phyloP scores from a whole-genome alignment of 2,329 filamentous ascomycete species.

The Botrytis hyacinthi region DNA sequence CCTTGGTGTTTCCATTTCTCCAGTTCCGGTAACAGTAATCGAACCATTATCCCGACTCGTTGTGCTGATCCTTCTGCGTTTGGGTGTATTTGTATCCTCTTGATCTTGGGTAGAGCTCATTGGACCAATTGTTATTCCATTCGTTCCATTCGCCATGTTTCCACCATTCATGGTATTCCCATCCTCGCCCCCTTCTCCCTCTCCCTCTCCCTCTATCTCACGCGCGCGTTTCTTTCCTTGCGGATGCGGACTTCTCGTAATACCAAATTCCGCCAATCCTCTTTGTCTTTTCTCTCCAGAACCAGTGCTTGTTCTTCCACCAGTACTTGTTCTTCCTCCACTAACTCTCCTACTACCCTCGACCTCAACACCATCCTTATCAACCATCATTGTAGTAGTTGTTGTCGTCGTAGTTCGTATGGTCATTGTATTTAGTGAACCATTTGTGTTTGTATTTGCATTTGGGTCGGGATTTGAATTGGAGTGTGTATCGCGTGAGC shows the following conservation, averaged over 20 bases:
- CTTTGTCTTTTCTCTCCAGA: slow-evolving; percentile 4
- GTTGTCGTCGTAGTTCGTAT: background rate
- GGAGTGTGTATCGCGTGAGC: background rate
- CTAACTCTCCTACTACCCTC: background rate
- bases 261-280: slow-evolving; percentile 14
- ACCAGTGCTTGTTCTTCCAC: background rate
- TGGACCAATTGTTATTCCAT: background rate
- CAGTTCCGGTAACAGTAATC: background rate
- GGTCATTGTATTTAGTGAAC: background rate
- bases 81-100: background rate
- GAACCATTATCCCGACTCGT: background rate
- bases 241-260: slow-evolving; percentile 8
- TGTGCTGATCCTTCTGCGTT: background rate
- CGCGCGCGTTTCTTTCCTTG: background rate
- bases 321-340: background rate
- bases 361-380: background rate
- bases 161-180: background rate
- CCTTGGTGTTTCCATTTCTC: background rate
- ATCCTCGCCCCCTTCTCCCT: background rate
- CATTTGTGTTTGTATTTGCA: background rate
- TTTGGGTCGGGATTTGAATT: background rate
- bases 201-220: background rate
- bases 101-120: background rate
- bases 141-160: background rate
- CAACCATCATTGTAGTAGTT: slow-evolving; percentile 1